Evolutionary conservation across 805 yeast species (phyloP).

Genomic region (Metschnikowia gelsemii): DNA sequence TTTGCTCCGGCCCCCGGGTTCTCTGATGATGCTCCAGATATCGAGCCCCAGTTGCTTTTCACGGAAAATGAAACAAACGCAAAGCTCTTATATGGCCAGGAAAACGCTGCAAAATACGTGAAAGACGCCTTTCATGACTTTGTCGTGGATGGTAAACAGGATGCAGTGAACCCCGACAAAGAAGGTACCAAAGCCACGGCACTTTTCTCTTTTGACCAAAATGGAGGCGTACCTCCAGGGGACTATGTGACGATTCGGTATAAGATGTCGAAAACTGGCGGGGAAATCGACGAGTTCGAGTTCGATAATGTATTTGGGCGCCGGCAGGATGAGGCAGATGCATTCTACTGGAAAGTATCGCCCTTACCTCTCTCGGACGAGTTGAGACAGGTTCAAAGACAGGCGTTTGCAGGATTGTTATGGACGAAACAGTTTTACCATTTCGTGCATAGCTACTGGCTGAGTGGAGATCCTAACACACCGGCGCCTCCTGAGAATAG

Average conservation of each 20-base stretch:
- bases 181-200: constrained; percentile 85
- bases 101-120: constrained; percentile 58
- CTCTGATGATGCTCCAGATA: constrained; percentile 56
- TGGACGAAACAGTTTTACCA: constrained; percentile 94
- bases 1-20: constrained; percentile 86
- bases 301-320: constrained; percentile 67
- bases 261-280: constrained; percentile 49
- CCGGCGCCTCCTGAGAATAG: constrained; percentile 76
- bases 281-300: constrained; percentile 65
- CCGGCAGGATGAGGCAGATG: constrained; percentile 87
- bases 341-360: constrained; percentile 83
- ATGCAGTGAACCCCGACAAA: constrained; percentile 66
- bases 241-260: constrained; percentile 85
- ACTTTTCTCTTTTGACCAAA: constrained; percentile 73
- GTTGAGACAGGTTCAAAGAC: constrained; percentile 81
- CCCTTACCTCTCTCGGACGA: constrained; percentile 83
- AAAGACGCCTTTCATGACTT: constrained; percentile 93
- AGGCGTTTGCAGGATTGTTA: constrained; percentile 88
- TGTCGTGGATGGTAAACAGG: constrained; percentile 58
- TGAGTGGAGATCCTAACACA: constrained; percentile 75
- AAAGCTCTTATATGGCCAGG: constrained; percentile 60
- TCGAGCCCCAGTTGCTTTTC: constrained; percentile 73
- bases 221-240: constrained; percentile 80
- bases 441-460: constrained; percentile 84
- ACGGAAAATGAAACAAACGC: constrained; percentile 89